A percentile compares a stretch with the other conserved stretches of the same genome.
Conservation (phyloP, 2,329 filamentous ascomycete species). For the Botrytis aclada region DNA sequence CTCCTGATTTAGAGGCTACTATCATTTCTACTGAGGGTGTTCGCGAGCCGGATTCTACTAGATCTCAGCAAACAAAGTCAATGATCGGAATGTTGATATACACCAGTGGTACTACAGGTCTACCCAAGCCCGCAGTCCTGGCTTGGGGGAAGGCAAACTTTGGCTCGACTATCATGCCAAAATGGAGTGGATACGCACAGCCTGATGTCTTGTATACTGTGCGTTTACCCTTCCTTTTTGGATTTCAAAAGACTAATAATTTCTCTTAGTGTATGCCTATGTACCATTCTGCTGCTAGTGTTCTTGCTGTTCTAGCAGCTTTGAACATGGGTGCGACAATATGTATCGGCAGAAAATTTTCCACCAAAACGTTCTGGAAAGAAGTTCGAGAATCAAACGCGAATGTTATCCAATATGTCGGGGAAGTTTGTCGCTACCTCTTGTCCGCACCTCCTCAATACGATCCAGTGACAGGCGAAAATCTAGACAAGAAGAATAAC, state of each 20-base stretch:
- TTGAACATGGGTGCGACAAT: constrained; percentile 62
- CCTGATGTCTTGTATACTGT: constrained; percentile 74
- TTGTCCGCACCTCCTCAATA: constrained; percentile 61
- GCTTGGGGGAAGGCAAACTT: constrained; percentile 65
- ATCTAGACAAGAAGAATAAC: constrained; percentile 68
- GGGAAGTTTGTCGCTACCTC: constrained; percentile 82
- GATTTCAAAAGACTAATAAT: constrained; percentile 24
- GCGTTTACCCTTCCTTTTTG: constrained; percentile 34
- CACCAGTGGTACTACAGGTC: constrained; percentile 79
- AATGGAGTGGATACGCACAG: constrained; percentile 56
- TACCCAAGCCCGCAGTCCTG: constrained; percentile 76
- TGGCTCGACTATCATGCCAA: constrained; percentile 50
- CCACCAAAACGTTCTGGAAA: constrained; percentile 71
- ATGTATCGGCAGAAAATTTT: constrained; percentile 74
- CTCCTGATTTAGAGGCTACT: constrained; percentile 53
- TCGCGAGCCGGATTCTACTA: constrained; percentile 56
- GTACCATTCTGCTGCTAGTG: constrained; percentile 75
- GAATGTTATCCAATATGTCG: constrained; percentile 82
- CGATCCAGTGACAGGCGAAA: constrained; percentile 62
- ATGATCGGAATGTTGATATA: constrained; percentile 75
- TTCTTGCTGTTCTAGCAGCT: constrained; percentile 65
- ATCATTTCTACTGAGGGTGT: constrained; percentile 50
- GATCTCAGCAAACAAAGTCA: constrained; percentile 46
- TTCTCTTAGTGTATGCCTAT: constrained; percentile 71
- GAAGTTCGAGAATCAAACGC: constrained; percentile 69